phyloP scores from a whole-genome alignment of 306 rosid species.

The Herpetospermum pedunculosum region DNA sequence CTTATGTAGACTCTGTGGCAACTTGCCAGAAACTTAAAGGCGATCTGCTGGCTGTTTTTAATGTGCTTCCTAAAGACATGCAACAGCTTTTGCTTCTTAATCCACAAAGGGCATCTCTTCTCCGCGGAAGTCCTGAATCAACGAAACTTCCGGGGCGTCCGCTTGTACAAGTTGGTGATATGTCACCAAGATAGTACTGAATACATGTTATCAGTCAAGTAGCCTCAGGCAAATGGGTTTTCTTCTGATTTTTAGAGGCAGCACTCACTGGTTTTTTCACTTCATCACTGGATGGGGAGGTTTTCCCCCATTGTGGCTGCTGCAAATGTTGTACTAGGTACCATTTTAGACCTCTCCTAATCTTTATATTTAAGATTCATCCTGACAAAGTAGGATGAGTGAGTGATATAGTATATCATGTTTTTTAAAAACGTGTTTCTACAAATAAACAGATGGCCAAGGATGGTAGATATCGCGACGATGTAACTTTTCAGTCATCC shows the following conservation, averaged over 20 bases:
- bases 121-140: conserved; percentile 33
- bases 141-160: conserved; percentile 39
- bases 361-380: neutral
- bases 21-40: conserved; percentile 43
- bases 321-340: neutral
- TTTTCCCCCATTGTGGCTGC: neutral
- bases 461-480: neutral
- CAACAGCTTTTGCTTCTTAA: conserved; percentile 71
- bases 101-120: conserved; percentile 64
- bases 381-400: neutral
- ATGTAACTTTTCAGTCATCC: neutral
- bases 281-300: conserved; percentile 14
- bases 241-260: conserved; percentile 19
- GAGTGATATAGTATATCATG: neutral
- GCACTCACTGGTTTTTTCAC: conserved; percentile 17
- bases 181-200: conserved; percentile 29
- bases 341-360: neutral
- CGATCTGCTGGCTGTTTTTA: conserved; percentile 51
- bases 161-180: conserved; percentile 10
- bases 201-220: conserved; percentile 12
- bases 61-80: conserved; percentile 68
- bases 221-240: conserved; percentile 9
- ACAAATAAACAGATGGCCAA: neutral
- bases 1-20: conserved; percentile 25
- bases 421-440: neutral